Evolutionary conservation across 164 flowering plant species (phyloP).

Genomic region (Liquidambar formosana): DNA sequence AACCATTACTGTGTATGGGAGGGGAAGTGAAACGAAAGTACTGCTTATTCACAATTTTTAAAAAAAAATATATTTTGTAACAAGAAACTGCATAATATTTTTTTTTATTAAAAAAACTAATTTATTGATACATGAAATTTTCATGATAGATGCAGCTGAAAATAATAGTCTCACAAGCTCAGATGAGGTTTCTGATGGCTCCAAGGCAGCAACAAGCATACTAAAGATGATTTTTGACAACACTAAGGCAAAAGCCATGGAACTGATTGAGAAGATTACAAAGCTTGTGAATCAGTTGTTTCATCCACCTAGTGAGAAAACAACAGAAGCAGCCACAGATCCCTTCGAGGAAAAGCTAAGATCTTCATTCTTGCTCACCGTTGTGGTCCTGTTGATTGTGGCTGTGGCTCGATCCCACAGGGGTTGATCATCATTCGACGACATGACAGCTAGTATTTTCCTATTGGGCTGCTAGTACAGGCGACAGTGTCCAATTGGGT

Average conservation of each 20-base stretch:
- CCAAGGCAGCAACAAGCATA: slow-evolving; percentile 17
- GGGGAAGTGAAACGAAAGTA: too few species aligned
- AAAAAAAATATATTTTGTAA: too few species aligned
- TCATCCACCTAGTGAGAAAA: slow-evolving; percentile 16
- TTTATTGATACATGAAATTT: background rate
- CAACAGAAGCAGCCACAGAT: slow-evolving; percentile 12
- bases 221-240: slow-evolving; percentile 31
- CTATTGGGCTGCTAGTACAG: too few species aligned
- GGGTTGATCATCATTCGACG: slow-evolving; percentile 52
- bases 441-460: slow-evolving; percentile 19
- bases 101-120: too few species aligned
- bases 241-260: slow-evolving; percentile 30
- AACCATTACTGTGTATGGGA: too few species aligned
- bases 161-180: background rate
- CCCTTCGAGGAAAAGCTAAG: slow-evolving; percentile 53
- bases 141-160: slow-evolving; percentile 8
- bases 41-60: too few species aligned
- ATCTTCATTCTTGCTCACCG: slow-evolving; percentile 58
- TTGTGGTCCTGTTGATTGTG: slow-evolving; percentile 64
- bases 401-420: slow-evolving; percentile 46
- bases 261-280: slow-evolving; percentile 26
- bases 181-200: slow-evolving; percentile 15
- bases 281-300: slow-evolving; percentile 28
- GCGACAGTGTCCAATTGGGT: too few species aligned
- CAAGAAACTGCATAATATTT: too few species aligned